phyloP scores from a whole-genome alignment of 2,329 filamentous ascomycete species.

The Cladosporium sp. region DNA sequence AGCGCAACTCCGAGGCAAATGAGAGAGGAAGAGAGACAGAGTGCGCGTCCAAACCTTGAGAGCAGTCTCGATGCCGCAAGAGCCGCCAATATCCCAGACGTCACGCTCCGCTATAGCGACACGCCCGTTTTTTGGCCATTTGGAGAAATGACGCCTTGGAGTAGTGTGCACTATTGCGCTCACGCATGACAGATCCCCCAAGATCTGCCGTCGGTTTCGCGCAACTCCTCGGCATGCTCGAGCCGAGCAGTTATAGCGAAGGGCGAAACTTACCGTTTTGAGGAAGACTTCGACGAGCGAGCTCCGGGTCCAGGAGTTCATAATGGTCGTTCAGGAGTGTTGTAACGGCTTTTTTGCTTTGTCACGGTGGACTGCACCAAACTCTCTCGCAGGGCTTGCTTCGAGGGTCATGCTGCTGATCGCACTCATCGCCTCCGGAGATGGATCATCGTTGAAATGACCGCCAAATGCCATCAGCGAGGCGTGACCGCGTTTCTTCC shows the following conservation, averaged over 20 bases:
- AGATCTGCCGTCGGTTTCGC: not conserved
- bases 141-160: not conserved
- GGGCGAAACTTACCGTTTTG: too few species aligned
- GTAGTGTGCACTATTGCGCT: not conserved
- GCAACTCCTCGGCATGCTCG: conserved; percentile 10
- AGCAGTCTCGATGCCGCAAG: not conserved
- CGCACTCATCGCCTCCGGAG: too few species aligned
- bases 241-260: not conserved
- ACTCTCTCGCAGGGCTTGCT: too few species aligned
- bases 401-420: too few species aligned
- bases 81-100: not conserved
- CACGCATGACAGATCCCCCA: not conserved
- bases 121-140: not conserved
- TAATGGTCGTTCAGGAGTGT: too few species aligned
- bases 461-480: not conserved
- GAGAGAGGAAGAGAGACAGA: not conserved
- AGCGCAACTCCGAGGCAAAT: not conserved
- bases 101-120: conserved; percentile 1
- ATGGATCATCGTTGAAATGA: too few species aligned
- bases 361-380: too few species aligned
- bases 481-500: not conserved
- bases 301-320: too few species aligned
- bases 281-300: too few species aligned
- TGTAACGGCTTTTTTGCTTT: too few species aligned
- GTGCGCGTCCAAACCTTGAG: not conserved